phyloP scores from a whole-genome alignment of 2,329 filamentous ascomycete genomes.

The Fusarium oligoseptatum region DNA sequence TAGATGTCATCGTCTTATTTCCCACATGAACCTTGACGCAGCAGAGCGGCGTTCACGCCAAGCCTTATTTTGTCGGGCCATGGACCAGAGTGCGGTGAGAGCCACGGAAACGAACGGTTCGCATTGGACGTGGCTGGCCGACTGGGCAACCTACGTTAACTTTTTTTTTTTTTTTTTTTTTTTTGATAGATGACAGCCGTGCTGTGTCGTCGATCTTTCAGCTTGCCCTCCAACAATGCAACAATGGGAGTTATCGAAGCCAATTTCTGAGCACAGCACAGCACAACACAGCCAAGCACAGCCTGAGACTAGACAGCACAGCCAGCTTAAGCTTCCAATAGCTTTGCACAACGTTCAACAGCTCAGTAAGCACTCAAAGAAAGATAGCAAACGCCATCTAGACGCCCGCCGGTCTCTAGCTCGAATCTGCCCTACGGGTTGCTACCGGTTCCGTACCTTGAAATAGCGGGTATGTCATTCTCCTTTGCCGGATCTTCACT shows the following conservation, averaged over 20 bases:
- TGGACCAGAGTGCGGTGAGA: slow-evolving; percentile 15
- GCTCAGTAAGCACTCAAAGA: slow-evolving; percentile 6
- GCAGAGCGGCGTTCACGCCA: slow-evolving; percentile 7
- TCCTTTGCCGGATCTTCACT: slow-evolving; percentile 34
- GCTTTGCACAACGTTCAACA: neutral
- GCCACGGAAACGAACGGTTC: slow-evolving; percentile 3
- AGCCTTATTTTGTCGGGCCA: slow-evolving; percentile 6
- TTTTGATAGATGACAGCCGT: slow-evolving; percentile 8
- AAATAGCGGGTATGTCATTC: slow-evolving; percentile 7
- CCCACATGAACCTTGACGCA: slow-evolving; percentile 13
- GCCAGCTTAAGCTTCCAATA: neutral
- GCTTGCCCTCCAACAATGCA: neutral
- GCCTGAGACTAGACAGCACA: neutral
- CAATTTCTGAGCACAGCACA: neutral
- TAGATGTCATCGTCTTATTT: slow-evolving; percentile 17
- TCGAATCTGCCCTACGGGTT: slow-evolving; percentile 28
- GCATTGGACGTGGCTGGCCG: neutral
- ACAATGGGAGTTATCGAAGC: neutral
- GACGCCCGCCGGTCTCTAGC: neutral
- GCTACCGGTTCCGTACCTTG: slow-evolving; percentile 30
- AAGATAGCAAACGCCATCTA: slow-evolving; percentile 15
- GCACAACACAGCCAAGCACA: neutral
- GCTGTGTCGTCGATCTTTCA: slow-evolving; percentile 17
- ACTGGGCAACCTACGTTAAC: neutral
- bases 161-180: slow-evolving; percentile 2